phyloP scores from a whole-genome alignment of 140 eudicot genomes.

The Ambrosia hybrid region DNA sequence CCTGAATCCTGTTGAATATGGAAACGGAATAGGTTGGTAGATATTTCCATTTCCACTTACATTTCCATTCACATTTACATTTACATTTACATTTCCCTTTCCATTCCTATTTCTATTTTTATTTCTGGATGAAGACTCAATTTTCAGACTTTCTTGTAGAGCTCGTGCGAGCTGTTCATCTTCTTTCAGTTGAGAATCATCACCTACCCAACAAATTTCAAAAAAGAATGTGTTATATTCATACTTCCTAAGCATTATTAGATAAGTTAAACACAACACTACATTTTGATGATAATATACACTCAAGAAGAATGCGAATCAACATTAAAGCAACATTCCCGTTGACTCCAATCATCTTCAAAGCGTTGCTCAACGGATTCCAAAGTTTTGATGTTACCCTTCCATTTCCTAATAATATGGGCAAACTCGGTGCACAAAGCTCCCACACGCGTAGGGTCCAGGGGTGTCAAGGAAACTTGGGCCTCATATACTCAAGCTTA shows the following conservation, averaged over 20 bases:
- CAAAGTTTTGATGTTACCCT: too few species aligned
- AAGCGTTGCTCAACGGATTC: too few species aligned
- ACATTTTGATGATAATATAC: too few species aligned
- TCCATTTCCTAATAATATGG: too few species aligned
- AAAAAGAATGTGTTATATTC: slow-evolving; percentile 1
- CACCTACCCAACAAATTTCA: slow-evolving; percentile 36
- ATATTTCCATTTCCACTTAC: slow-evolving; percentile 54
- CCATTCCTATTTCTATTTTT: slow-evolving; percentile 17
- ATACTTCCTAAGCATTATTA: background rate
- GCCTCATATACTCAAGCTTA: too few species aligned
- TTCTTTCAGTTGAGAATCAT: slow-evolving; percentile 77
- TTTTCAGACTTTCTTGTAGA: slow-evolving; percentile 77
- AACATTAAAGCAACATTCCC: too few species aligned
- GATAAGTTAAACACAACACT: background rate
- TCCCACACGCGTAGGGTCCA: too few species aligned
- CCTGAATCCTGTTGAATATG: slow-evolving; percentile 80
- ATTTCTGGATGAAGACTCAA: slow-evolving; percentile 57
- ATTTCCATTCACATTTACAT: background rate
- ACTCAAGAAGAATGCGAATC: too few species aligned
- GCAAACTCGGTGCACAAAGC: too few species aligned
- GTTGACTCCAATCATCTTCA: too few species aligned
- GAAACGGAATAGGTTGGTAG: slow-evolving; percentile 73
- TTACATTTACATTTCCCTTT: background rate
- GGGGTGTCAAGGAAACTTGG: too few species aligned
- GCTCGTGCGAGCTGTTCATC: slow-evolving; percentile 94